A percentile compares a stretch with the other conserved stretches of the same genome.
These are phyloP conservation scores for Emergomyces pasteurianus DNA, from an alignment of 2,329 filamentous ascomycete genomes.

Conservation along the genomic window DNA sequence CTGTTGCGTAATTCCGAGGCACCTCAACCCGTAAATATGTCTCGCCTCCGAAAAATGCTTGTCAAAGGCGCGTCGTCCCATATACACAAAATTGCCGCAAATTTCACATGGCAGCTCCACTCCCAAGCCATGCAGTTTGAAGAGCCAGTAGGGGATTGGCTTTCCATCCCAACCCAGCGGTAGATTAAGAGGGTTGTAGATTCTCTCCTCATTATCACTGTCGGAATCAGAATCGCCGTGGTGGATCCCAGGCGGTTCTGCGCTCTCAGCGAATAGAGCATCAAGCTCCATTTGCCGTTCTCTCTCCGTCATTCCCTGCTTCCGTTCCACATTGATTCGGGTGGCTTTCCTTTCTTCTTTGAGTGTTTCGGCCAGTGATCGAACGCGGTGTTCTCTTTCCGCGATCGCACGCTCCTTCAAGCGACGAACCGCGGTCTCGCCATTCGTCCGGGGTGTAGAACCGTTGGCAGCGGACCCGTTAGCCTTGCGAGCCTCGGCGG, in stretches of 20 bases:
- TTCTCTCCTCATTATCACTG: constrained; percentile 68
- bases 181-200: constrained; percentile 94
- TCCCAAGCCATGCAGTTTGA: constrained; percentile 88
- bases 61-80: constrained; percentile 89
- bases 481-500: constrained; percentile 52
- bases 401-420: constrained; percentile 85
- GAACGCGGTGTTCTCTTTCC: constrained; percentile 73
- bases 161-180: constrained; percentile 97
- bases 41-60: constrained; percentile 95
- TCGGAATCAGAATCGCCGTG: constrained; percentile 45
- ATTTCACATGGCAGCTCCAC: constrained; percentile 95
- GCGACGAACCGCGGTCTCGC: constrained; percentile 26
- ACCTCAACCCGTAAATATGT: constrained; percentile 88
- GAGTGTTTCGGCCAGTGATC: constrained; percentile 69
- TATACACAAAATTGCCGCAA: constrained; percentile 98
- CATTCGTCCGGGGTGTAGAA: constrained; percentile 15
- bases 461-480: constrained; percentile 26
- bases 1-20: constrained; percentile 75
- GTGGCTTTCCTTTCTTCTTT: constrained; percentile 81
- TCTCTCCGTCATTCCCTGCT: constrained; percentile 92
- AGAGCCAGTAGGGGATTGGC: constrained; percentile 97
- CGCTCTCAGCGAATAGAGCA: constrained; percentile 58
- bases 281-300: constrained; percentile 91
- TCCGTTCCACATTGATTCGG: constrained; percentile 86
- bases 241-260: constrained; percentile 28